Evolutionary conservation across 768 basidiomycete species (phyloP).

Genomic region (Hydnomerulius pinastri): DNA sequence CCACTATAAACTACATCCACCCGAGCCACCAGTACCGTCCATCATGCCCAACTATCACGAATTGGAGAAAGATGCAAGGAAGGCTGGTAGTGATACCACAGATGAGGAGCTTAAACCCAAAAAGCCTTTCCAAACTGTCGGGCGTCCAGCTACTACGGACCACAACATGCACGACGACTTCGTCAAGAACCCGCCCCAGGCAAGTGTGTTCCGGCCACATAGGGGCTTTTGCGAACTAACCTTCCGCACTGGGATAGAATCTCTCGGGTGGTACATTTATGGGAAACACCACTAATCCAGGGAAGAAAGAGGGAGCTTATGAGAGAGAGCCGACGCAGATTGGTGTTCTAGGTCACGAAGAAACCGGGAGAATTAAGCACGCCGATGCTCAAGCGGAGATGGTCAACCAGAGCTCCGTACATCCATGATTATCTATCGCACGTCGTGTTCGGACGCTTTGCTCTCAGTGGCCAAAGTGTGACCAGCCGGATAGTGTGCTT

Average conservation of each 20-base stretch:
- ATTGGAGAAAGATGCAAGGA: conserved; percentile 7
- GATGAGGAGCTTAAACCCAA: conserved; percentile 25
- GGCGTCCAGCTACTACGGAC: conserved; percentile 23
- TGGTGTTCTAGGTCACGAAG: conserved; percentile 22
- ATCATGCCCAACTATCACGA: conserved; percentile 11
- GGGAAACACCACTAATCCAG: conserved; percentile 7
- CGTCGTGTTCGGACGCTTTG: background rate
- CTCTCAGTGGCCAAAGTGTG: too few species aligned
- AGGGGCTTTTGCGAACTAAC: background rate
- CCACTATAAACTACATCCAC: too few species aligned
- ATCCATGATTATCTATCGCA: conserved; percentile 10
- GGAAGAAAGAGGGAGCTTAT: conserved; percentile 25
- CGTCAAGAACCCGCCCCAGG: conserved; percentile 31
- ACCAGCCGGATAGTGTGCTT: too few species aligned
- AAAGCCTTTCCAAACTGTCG: conserved; percentile 30
- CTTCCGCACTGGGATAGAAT: conserved; percentile 22
- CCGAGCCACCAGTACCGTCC: too few species aligned
- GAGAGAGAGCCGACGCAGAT: conserved; percentile 8
- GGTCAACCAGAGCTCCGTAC: conserved; percentile 24
- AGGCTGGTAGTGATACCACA: conserved; percentile 4
- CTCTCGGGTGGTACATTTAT: conserved; percentile 1
- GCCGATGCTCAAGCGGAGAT: conserved; percentile 17
- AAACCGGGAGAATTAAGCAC: conserved; percentile 18
- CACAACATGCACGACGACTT: conserved; percentile 39
- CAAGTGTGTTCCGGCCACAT: conserved; percentile 6